These are phyloP conservation scores for Whalleya microplaca DNA, from an alignment of 2,329 filamentous ascomycete species.

Conservation along the genomic window DNA sequence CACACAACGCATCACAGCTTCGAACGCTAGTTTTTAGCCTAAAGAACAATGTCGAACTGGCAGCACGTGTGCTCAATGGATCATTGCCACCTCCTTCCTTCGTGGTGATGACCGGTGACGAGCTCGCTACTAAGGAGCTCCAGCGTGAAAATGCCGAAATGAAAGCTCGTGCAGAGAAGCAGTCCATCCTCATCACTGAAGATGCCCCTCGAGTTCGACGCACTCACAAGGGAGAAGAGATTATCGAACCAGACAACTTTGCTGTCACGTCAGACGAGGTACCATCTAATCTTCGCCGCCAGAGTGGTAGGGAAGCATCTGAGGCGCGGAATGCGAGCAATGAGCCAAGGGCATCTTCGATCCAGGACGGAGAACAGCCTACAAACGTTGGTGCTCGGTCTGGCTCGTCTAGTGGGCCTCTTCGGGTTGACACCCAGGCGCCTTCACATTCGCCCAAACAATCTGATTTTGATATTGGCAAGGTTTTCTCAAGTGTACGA, in stretches of 20 bases:
- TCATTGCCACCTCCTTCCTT: slow-evolving; percentile 74
- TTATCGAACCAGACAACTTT: slow-evolving; percentile 75
- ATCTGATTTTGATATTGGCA: slow-evolving; percentile 78
- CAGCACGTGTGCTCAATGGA: slow-evolving; percentile 73
- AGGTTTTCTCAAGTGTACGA: slow-evolving; percentile 81
- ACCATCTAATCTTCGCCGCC: slow-evolving; percentile 42
- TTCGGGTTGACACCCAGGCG: slow-evolving; percentile 49
- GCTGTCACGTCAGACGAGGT: slow-evolving; percentile 41
- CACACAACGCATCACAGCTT: slow-evolving; percentile 65
- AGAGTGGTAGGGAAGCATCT: slow-evolving; percentile 38
- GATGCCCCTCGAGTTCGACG: slow-evolving; percentile 78
- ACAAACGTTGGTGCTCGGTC: slow-evolving; percentile 24
- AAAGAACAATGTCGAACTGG: slow-evolving; percentile 82
- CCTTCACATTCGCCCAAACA: slow-evolving; percentile 54
- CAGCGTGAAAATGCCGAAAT: slow-evolving; percentile 77
- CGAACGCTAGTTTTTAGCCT: slow-evolving; percentile 83
- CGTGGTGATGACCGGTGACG: slow-evolving; percentile 85
- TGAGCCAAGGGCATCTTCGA: slow-evolving; percentile 13
- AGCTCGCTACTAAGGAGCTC: slow-evolving; percentile 90
- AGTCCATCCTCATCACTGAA: slow-evolving; percentile 80
- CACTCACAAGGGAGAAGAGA: slow-evolving; percentile 93
- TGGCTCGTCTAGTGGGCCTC: slow-evolving; percentile 37
- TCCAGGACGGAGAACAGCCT: slow-evolving; percentile 19
- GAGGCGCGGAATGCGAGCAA: slow-evolving; percentile 16
- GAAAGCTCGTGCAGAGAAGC: slow-evolving; percentile 78